phyloP scores from a whole-genome alignment of 2,329 filamentous ascomycete species.

The Uncinocarpus reesii region DNA sequence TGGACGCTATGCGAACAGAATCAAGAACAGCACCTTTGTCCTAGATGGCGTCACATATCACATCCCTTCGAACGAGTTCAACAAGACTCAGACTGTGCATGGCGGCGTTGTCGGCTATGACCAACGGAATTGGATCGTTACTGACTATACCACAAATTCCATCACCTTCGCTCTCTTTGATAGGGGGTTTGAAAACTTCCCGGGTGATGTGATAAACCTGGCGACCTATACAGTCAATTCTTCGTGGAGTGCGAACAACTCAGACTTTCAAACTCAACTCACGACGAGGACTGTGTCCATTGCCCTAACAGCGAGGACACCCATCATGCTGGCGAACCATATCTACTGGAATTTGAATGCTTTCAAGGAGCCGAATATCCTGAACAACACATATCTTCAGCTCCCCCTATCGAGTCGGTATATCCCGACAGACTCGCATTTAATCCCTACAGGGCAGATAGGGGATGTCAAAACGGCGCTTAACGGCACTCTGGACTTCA shows the following conservation, averaged over 20 bases:
- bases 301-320: constrained; percentile 38
- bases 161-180: constrained; percentile 41
- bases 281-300: constrained; percentile 38
- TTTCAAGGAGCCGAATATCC: constrained; percentile 35
- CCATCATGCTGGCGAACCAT: constrained; percentile 43
- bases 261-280: constrained; percentile 29
- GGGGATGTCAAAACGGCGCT: constrained; percentile 63
- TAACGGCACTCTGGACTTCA: constrained; percentile 50
- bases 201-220: constrained; percentile 39
- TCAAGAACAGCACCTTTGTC: constrained; percentile 47
- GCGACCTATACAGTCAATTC: constrained; percentile 38
- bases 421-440: constrained; percentile 46
- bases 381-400: constrained; percentile 37
- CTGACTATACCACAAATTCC: constrained; percentile 31
- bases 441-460: constrained; percentile 68
- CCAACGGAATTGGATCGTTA: constrained; percentile 42
- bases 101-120: constrained; percentile 42
- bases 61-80: constrained; percentile 43
- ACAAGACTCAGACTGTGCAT: constrained; percentile 44
- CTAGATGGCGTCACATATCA: constrained; percentile 41
- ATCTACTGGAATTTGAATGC: constrained; percentile 45
- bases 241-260: constrained; percentile 27
- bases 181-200: constrained; percentile 36
- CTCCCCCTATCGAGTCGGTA: constrained; percentile 39
- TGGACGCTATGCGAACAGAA: constrained; percentile 46